Evolutionary conservation across 257 asterid genomes (phyloP).

Genomic region (Nyctanthes arbortristis): DNA sequence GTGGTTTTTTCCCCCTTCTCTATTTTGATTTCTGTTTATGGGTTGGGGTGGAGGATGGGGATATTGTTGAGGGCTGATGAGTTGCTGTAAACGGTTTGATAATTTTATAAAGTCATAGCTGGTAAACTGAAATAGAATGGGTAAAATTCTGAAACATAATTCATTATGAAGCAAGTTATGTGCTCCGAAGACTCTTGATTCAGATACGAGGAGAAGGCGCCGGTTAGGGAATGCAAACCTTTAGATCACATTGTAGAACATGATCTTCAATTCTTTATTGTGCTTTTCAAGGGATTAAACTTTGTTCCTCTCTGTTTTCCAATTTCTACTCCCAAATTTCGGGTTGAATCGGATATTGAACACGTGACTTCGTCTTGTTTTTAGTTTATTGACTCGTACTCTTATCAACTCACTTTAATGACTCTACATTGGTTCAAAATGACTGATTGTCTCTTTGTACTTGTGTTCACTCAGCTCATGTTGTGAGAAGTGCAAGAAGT

Average conservation of each 20-base stretch:
- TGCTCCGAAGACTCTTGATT: neutral
- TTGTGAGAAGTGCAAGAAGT: slow-evolving; percentile 83
- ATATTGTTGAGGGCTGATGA: too few species aligned
- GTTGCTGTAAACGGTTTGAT: too few species aligned
- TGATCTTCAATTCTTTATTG: neutral
- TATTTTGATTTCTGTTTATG: too few species aligned
- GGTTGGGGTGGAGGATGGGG: too few species aligned
- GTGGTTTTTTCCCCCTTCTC: neutral
- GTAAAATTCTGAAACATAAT: neutral
- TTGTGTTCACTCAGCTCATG: slow-evolving; percentile 50
- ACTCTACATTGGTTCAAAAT: neutral
- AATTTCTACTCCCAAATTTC: neutral
- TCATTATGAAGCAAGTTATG: neutral
- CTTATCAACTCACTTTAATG: neutral
- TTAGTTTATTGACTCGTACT: neutral
- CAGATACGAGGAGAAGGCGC: neutral
- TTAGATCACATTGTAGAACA: neutral
- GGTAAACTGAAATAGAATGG: neutral
- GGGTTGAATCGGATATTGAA: neutral
- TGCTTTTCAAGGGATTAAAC: neutral
- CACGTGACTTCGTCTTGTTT: neutral
- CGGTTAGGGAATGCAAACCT: neutral
- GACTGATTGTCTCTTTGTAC: neutral
- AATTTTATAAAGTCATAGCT: neutral
- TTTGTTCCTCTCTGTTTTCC: neutral